A percentile compares a stretch with the other conserved stretches of the same genome.
phyloP scores from a whole-genome alignment of 345 rosid species.

The Salix arbutifolia region DNA sequence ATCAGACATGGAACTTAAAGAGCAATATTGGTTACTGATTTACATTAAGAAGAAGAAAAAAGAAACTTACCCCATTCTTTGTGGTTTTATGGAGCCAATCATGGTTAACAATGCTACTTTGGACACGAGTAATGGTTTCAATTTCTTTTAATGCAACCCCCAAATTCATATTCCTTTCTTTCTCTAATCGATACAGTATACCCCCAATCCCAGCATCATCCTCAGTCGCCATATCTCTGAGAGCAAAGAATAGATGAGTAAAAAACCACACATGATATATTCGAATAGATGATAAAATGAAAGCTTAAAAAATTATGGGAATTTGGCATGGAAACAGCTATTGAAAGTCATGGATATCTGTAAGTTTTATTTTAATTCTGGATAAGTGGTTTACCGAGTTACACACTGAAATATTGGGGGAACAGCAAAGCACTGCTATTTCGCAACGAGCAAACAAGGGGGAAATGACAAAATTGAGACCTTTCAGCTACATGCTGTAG shows the following conservation, averaged over 20 bases:
- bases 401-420: background rate
- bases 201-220: conserved; percentile 77
- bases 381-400: background rate
- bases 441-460: conserved; percentile 1
- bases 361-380: background rate
- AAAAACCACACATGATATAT: conserved; percentile 1
- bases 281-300: background rate
- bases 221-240: conserved; percentile 46
- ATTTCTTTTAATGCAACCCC: conserved; percentile 53
- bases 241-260: conserved; percentile 15
- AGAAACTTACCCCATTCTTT: conserved; percentile 42
- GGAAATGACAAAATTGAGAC: background rate
- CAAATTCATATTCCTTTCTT: conserved; percentile 64
- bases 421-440: background rate
- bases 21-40: background rate
- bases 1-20: background rate
- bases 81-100: conserved; percentile 39
- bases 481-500: conserved; percentile 13
- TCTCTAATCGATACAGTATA: conserved; percentile 71
- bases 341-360: background rate
- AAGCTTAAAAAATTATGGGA: background rate
- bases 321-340: background rate
- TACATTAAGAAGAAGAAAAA: conserved; percentile 17
- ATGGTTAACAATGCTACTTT: conserved; percentile 19
- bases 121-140: conserved; percentile 25